Base-by-base conservation (phyloP, 768 basidiomycete genomes). In the Hypholoma sublateritium region DNA sequence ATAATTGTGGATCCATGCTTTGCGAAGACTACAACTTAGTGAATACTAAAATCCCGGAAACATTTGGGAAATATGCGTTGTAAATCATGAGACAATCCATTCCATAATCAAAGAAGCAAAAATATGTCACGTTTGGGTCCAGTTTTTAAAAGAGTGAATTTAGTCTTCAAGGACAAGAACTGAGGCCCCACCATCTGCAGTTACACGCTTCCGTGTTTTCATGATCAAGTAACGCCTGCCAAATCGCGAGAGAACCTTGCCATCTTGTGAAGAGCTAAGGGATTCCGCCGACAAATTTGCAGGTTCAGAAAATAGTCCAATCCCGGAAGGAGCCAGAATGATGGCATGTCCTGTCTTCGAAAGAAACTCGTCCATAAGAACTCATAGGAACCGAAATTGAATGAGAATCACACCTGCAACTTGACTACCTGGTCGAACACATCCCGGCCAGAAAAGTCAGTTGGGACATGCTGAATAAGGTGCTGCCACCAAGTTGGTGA, bases 401-500 rank as follows among this genome's bases (percentile, higher is more conserved):
- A 17, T 16, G 17, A 32, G 21, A 25, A n/a, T 7, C 70, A 62
- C 56, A 88, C 88, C 79, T 87, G 77, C 2, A 90, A 73, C 51
- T 66, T 80, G 13, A 88, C 87, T 9, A 90, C 81, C 49, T 80
- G 76, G 57, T 89, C 83, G 57, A 90, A 89, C 0, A 81, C 85
- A 36, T 87, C 83, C 0, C 74, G 78, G 5, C 73, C 70, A 0
- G 80, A 79, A 53, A 88, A 78, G 58, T 88, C 80, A 0, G 85
- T 84, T 0, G 86, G 83, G 4, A 90, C 85, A 62, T 89, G 88
- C 17, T 84, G 80, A 1, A 79, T 74, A 0, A 91, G 65, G 60
- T 90, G 87, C 0, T 84, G 77, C 84, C 87, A 88, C 89, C 89
- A 90, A 1, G 85, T 77, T 0, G 86, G 86, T 0, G 89, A 90